A percentile compares a stretch with the other conserved stretches of the same genome.
These are phyloP conservation scores for Boletus sp. DNA, from an alignment of 1,284 basidiomycete genomes.

Conservation along the genomic window DNA sequence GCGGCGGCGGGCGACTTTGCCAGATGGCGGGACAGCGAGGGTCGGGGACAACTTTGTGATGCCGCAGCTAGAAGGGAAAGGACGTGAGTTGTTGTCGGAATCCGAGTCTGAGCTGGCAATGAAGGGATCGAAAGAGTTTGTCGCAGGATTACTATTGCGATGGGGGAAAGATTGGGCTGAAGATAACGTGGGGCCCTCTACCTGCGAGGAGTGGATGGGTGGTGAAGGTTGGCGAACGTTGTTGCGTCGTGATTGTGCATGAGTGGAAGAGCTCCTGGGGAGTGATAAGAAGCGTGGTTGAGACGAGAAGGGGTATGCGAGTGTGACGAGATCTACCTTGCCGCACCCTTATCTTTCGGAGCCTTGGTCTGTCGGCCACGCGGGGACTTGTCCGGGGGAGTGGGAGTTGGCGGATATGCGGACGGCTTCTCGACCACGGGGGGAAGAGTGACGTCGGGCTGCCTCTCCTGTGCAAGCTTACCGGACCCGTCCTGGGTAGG, in stretches of 20 bases:
- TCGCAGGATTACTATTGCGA: slow-evolving; percentile 30
- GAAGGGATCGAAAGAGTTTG: slow-evolving; percentile 58
- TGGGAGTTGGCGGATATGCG: slow-evolving; percentile 16
- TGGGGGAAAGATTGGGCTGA: slow-evolving; percentile 32
- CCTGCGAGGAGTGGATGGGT: slow-evolving; percentile 55
- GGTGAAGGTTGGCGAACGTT: slow-evolving; percentile 57
- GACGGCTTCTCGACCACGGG: slow-evolving; percentile 25
- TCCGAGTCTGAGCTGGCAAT: slow-evolving; percentile 41
- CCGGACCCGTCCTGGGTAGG: slow-evolving; percentile 22
- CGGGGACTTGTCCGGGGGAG: slow-evolving; percentile 24
- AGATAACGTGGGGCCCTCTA: slow-evolving; percentile 43
- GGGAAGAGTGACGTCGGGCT: slow-evolving; percentile 9
- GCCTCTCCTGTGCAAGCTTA: slow-evolving; percentile 19
- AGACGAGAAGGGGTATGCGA: slow-evolving; percentile 1
- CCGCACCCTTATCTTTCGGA: slow-evolving; percentile 31
- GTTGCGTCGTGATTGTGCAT: slow-evolving; percentile 47
- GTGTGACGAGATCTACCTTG: slow-evolving; percentile 26
- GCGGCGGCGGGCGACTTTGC: slow-evolving; percentile 53
- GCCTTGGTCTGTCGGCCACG: slow-evolving; percentile 29
- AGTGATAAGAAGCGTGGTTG: slow-evolving; percentile 7
- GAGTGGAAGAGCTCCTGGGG: slow-evolving; percentile 45
- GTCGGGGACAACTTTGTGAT: slow-evolving; percentile 36
- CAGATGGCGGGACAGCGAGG: slow-evolving; percentile 45
- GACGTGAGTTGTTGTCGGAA: slow-evolving; percentile 28
- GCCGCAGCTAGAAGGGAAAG: slow-evolving; percentile 24